Evolutionary conservation across 192 early-diverging fungal genomes (phyloP).

Genomic region (Umbelopsis ramanniana): DNA sequence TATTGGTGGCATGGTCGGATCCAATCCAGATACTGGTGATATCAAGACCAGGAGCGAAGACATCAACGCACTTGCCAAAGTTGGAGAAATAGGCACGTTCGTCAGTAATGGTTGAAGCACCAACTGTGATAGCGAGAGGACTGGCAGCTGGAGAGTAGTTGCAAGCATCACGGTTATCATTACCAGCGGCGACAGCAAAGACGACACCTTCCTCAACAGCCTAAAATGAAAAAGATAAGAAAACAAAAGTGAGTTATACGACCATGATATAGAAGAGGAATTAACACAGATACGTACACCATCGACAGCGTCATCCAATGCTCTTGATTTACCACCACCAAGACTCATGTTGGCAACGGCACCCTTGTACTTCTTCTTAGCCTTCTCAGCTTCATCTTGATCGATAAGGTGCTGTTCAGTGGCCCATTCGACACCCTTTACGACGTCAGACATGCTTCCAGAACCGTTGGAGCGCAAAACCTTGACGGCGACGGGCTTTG

Average conservation of each 20-base stretch:
- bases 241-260: background rate
- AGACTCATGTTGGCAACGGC: constrained; percentile 95
- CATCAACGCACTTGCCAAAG: constrained; percentile 85
- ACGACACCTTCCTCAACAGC: constrained; percentile 71
- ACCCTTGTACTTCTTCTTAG: constrained; percentile 68
- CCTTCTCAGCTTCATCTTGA: constrained; percentile 47
- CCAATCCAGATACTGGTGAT: constrained; percentile 76
- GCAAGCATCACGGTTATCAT: constrained; percentile 86
- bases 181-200: constrained; percentile 93
- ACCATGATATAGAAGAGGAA: background rate
- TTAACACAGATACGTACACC: constrained; percentile 36
- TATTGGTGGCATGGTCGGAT: constrained; percentile 26
- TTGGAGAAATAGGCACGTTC: constrained; percentile 86
- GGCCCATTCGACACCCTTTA: constrained; percentile 78
- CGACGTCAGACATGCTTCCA: constrained; percentile 81
- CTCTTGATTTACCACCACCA: constrained; percentile 79
- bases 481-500: constrained; percentile 87
- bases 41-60: constrained; percentile 88
- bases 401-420: constrained; percentile 60
- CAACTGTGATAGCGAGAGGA: constrained; percentile 83
- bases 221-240: constrained; percentile 15
- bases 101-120: constrained; percentile 80
- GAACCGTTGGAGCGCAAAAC: constrained; percentile 91
- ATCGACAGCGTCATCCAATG: constrained; percentile 81
- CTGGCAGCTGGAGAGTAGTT: constrained; percentile 82